Base-by-base conservation (phyloP, 2,329 filamentous ascomycete genomes). In the Aspergillus fructus region DNA sequence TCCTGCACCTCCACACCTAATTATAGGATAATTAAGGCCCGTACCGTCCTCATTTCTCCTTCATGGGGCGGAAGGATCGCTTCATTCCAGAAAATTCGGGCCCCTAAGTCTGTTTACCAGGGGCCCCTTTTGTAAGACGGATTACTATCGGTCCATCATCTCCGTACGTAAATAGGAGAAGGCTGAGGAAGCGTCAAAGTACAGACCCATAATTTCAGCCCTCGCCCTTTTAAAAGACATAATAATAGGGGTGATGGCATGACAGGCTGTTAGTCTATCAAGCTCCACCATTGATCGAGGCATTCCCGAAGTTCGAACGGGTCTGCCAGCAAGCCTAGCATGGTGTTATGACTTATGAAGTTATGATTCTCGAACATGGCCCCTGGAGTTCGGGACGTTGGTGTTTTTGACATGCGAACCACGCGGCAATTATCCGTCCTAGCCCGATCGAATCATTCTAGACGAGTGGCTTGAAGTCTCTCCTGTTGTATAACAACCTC, bases 41-140 rank as follows among this genome's bases (percentile, higher is more conserved):
- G 53, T 37, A 49, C 53, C 53, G 45, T 42, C 12, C 27, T 43
- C 34, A 49, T 34, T 34, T 55, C 37, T 43, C 34, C 37, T 41
- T 41, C 24, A 30, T 19, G 11, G 13, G 33, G 8, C 24, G n/a
- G 42, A 55, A 24, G 52, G 58, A 68, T 71, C 62, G 65, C 65
- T 69, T 27, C 19, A 21, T 50, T 50, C 48, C 21, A 41, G 34
- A 50, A 41, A 23, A 24, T 41, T 49, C 23, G 46, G 15, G 37
- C 13, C 37, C 34, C 37, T 50, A 24, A 2, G 2, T 46, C 13
- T 46, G 13, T 23, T 27, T 6, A 46, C 15, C 13, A 15, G 23
- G 21, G n/a, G 13, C 15, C 15, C 27, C 23, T 23, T 23, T 46
- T 17, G 43, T 46, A 17, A 45, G 42, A 30, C 24, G n/a, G 43